Base-by-base conservation (phyloP, 768 basidiomycete genomes). In the Pisolithus albus region DNA sequence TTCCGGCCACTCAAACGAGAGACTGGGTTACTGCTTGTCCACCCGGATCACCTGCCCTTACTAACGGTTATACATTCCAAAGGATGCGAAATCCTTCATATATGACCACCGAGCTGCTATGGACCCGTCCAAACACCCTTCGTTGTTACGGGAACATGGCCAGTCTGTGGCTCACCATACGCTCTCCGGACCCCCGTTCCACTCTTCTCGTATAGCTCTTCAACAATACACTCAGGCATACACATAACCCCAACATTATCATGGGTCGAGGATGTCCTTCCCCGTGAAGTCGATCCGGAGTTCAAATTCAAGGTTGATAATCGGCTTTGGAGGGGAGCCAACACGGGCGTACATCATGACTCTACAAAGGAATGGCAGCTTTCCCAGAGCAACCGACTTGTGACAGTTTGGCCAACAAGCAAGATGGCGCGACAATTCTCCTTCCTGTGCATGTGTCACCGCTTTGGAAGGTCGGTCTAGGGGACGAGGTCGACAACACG, bases 271-370 rank as follows among this genome's bases (percentile, higher is more conserved):
- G 76, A 76, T 38, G 67, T 75, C n/a, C 57, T 59, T 7, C 70
- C 73, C 10, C 66, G 69, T 1, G 55, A 59, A 7, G 72, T 80
- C 60, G 79, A 84, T 64, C 80, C 81, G 7, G 73, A 71, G 0
- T 87, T 81, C 76, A 76, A 80, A n/a, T 73, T 80, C n/a, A 87
- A 82, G 68, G 41, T 65, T 4, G 76, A 84, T 62, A 78, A 83
- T 59, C 69, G 78, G 6, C 59, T 86, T 47, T 88, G 86, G 86
- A 72, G 86, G 47, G 86, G 86, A 7, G 75, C 77, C 36, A 84
- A 79, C 44, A 86, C 85, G 0, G 86, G 85, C 16, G 82, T 78
- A 24, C 66, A 56, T 47, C 70, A 77, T 48, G 59, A 64, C 19
- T 51, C 56, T 5, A 56, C 58, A 7, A 71, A 69, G 8, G 69